Evolutionary conservation across 495 filamentous ascomycete species (phyloP).

Genomic region (Daldinia vernicosa): DNA sequence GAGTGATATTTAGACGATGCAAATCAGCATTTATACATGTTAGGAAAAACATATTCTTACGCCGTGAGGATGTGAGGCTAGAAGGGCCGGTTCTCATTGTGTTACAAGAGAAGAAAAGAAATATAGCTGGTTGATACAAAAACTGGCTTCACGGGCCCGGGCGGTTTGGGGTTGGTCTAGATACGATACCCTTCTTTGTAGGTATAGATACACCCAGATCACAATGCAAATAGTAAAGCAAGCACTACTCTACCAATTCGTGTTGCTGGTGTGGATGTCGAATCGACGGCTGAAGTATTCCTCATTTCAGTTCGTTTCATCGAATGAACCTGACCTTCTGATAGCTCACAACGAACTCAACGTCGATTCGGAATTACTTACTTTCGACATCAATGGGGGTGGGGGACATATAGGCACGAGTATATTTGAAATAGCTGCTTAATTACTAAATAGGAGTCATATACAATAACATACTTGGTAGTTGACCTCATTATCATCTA

Average conservation of each 20-base stretch:
- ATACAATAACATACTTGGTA: not conserved
- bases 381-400: not conserved
- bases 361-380: not conserved
- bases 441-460: not conserved
- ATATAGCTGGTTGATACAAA: constrained; percentile 14
- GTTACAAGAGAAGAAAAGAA: not conserved
- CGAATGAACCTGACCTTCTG: not conserved
- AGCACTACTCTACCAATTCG: constrained; percentile 19
- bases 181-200: constrained; percentile 45
- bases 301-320: not conserved
- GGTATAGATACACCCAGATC: constrained; percentile 41
- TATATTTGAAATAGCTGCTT: not conserved
- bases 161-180: constrained; percentile 35
- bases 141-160: constrained; percentile 21
- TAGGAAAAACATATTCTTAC: constrained; percentile 16
- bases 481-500: no score
- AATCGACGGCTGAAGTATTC: not conserved
- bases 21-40: constrained; percentile 7
- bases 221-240: constrained; percentile 40
- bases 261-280: not conserved
- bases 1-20: constrained; percentile 17
- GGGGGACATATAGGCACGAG: not conserved
- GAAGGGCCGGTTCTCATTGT: constrained; percentile 16
- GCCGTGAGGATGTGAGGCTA: constrained; percentile 16
- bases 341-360: not conserved